Evolutionary conservation across 345 rosid species (phyloP).

Genomic region (Isatis tinctoria): DNA sequence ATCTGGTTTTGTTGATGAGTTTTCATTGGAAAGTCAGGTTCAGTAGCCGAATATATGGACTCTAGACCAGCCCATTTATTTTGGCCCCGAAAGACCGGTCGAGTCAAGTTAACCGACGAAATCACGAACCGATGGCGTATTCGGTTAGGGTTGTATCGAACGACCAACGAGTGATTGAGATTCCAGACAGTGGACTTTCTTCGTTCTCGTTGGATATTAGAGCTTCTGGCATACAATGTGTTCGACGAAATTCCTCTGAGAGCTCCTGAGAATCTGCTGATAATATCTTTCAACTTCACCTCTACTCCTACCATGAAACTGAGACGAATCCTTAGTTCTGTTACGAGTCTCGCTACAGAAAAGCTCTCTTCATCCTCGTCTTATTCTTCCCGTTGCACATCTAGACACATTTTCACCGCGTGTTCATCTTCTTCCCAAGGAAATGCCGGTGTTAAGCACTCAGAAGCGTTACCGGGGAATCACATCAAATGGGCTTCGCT

Average conservation of each 20-base stretch:
- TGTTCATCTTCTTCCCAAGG: slow-evolving; percentile 19
- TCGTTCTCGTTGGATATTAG: not conserved
- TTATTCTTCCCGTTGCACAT: slow-evolving; percentile 10
- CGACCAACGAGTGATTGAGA: not conserved
- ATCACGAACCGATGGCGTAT: not conserved
- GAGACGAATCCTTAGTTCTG: slow-evolving; percentile 18
- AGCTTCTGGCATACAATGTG: not conserved
- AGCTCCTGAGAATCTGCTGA: not conserved
- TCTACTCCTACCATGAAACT: slow-evolving; percentile 1
- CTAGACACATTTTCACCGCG: slow-evolving; percentile 25
- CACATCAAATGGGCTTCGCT: slow-evolving; percentile 59
- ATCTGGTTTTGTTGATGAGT: not conserved
- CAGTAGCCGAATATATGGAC: not conserved
- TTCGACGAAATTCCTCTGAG: slow-evolving; percentile 24
- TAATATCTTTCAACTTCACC: not conserved
- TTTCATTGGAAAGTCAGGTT: not conserved
- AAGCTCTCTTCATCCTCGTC: slow-evolving; percentile 14
- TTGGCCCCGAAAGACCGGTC: not conserved
- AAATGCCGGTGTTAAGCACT: slow-evolving; percentile 7
- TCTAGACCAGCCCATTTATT: not conserved
- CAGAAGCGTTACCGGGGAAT: slow-evolving; percentile 42
- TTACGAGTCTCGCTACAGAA: slow-evolving; percentile 4
- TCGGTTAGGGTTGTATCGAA: not conserved
- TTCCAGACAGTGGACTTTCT: not conserved
- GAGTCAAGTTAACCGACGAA: not conserved